Percentiles rank a stretch among this genome's conserved stretches.
phyloP scores from a whole-genome alignment of 257 asterid genomes.

The Verbascum thapsus region DNA sequence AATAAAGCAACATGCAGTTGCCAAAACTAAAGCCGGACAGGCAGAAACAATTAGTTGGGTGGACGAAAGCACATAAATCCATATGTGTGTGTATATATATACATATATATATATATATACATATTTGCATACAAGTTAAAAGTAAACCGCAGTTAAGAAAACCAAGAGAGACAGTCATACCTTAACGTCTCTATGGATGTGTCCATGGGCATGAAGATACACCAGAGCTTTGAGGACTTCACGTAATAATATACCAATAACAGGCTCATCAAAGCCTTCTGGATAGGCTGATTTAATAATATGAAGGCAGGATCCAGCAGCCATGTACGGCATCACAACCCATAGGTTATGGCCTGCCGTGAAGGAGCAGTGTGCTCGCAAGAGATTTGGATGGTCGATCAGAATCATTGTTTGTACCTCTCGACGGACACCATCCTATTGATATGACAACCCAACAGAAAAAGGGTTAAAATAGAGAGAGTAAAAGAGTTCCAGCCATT shows the following conservation, averaged over 20 bases:
- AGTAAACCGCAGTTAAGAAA: not conserved
- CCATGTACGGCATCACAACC: constrained; percentile 99
- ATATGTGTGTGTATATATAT: no score
- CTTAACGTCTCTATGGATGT: constrained; percentile 98
- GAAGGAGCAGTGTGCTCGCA: constrained; percentile 96
- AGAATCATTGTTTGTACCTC: constrained; percentile 92
- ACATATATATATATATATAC: no score
- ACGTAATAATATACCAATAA: constrained; percentile 79
- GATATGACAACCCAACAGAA: constrained; percentile 33
- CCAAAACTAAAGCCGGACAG: constrained; percentile 10
- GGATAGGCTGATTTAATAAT: constrained; percentile 86
- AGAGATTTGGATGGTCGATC: constrained; percentile 86
- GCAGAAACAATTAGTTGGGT: constrained; percentile 17
- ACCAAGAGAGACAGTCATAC: constrained; percentile 40
- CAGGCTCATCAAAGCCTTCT: constrained; percentile 99
- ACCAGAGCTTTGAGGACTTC: constrained; percentile 99
- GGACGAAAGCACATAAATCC: constrained; percentile 28
- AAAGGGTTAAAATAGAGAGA: constrained; percentile 11
- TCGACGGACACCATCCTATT: constrained; percentile 94
- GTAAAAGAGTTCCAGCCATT: constrained; percentile 16
- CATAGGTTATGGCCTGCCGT: constrained; percentile 82
- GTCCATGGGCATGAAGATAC: constrained; percentile 94
- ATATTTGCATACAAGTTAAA: not conserved
- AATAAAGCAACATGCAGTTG: constrained; percentile 1
- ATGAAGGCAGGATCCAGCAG: constrained; percentile 97